These are phyloP conservation scores for Aspergillus ruber DNA, from an alignment of 2,329 filamentous ascomycete species.

Conservation along the genomic window DNA sequence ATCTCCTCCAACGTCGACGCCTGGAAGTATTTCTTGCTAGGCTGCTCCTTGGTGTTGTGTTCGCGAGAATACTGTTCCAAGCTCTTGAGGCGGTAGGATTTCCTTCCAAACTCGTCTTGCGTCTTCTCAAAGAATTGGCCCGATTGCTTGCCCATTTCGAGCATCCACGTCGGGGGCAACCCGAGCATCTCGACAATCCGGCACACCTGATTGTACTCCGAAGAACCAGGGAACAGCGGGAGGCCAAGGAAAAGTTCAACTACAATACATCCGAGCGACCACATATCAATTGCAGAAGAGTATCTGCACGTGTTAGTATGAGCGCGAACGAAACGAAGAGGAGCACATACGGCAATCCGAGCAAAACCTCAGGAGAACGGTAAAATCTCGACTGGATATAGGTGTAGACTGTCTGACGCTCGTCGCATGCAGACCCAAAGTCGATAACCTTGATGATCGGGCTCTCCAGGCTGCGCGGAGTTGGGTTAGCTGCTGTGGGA, in stretches of 20 bases:
- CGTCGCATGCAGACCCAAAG: conserved; percentile 96
- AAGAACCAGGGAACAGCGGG: conserved; percentile 91
- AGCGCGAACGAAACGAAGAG: background rate
- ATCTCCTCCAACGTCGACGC: conserved; percentile 92
- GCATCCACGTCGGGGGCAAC: conserved; percentile 95
- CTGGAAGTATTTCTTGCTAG: conserved; percentile 99
- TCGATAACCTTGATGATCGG: conserved; percentile 99
- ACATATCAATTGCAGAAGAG: conserved; percentile 99
- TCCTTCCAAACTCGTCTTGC: conserved; percentile 84
- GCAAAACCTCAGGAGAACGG: conserved; percentile 86
- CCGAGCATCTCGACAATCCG: conserved; percentile 98
- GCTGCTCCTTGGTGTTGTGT: conserved; percentile 93
- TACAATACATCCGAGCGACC: conserved; percentile 96
- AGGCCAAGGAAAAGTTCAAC: conserved; percentile 94
- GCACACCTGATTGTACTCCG: conserved; percentile 97
- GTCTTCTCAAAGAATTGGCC: conserved; percentile 95
- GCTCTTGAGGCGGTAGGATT: conserved; percentile 85
- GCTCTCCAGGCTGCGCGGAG: conserved; percentile 66
- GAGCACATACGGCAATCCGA: conserved; percentile 67
- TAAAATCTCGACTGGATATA: conserved; percentile 99
- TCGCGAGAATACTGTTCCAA: conserved; percentile 98
- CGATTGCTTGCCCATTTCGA: conserved; percentile 97
- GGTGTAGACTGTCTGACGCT: conserved; percentile 96
- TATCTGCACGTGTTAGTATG: conserved; percentile 49
- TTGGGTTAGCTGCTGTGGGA: conserved; percentile 6